Conservation (phyloP, 2,329 filamentous ascomycete species). For the Elsinoe necatrix region DNA sequence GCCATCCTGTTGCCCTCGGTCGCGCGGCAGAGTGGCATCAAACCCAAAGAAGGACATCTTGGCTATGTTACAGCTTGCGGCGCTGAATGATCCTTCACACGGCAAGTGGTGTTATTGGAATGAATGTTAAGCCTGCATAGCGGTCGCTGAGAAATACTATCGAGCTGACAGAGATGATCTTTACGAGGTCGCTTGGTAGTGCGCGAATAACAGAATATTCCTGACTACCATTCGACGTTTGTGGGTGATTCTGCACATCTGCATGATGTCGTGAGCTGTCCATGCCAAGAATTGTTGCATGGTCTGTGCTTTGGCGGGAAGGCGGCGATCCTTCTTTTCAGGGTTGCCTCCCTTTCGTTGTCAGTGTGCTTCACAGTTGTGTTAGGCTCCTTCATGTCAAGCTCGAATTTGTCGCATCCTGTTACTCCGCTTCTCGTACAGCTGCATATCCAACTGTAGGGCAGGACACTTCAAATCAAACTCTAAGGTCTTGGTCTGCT, state of each 20-base stretch:
- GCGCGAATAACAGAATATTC: not conserved
- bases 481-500: not conserved
- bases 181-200: not conserved
- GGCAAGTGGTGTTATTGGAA: not conserved
- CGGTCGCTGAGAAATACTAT: not conserved
- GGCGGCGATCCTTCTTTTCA: not conserved
- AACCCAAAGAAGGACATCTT: conserved; percentile 85
- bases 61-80: conserved; percentile 11
- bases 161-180: not conserved
- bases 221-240: not conserved
- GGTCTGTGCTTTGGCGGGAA: not conserved
- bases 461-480: not conserved
- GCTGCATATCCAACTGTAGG: not conserved
- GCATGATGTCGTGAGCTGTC: conserved; percentile 15
- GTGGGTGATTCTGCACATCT: not conserved
- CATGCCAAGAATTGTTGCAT: not conserved
- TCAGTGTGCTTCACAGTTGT: conserved; percentile 5
- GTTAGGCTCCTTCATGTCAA: conserved; percentile 2
- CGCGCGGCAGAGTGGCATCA: conserved; percentile 58
- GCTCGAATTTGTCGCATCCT: not conserved
- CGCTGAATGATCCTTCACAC: not conserved
- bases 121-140: not conserved
- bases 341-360: not conserved
- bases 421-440: conserved; percentile 1
- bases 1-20: conserved; percentile 50